Evolutionary conservation across 2,329 filamentous ascomycete genomes (phyloP).

Genomic region (Neonectria neomacrospora): DNA sequence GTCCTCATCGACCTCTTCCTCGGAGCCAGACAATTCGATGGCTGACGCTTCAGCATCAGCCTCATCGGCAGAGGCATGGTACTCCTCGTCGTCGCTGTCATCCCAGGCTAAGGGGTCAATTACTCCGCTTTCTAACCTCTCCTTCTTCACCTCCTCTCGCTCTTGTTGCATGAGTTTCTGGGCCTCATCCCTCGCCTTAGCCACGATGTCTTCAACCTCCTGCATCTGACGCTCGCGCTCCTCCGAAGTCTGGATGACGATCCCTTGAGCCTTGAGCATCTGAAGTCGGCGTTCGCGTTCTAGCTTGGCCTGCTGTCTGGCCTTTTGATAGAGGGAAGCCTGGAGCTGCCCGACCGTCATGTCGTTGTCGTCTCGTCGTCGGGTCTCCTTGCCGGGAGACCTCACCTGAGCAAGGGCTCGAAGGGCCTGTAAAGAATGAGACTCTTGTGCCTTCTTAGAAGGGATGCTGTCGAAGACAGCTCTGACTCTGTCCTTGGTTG

Average conservation of each 20-base stretch:
- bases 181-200: conserved; percentile 84
- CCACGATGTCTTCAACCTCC: conserved; percentile 87
- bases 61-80: conserved; percentile 53
- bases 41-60: conserved; percentile 53
- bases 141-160: conserved; percentile 76
- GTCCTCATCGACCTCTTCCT: conserved; percentile 51
- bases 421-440: conserved; percentile 72
- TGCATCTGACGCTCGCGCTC: conserved; percentile 85
- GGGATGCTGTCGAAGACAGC: conserved; percentile 78
- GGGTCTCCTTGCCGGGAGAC: conserved; percentile 67
- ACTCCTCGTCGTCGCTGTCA: conserved; percentile 66
- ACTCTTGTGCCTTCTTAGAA: conserved; percentile 69
- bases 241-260: conserved; percentile 85
- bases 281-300: conserved; percentile 83
- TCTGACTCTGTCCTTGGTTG: conserved; percentile 63
- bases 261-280: conserved; percentile 80
- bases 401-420: conserved; percentile 78
- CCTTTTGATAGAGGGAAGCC: conserved; percentile 73
- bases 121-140: conserved; percentile 60
- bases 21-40: conserved; percentile 59
- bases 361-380: conserved; percentile 57
- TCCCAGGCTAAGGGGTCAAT: conserved; percentile 66
- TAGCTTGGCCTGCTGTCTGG: conserved; percentile 80
- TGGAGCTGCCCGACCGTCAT: conserved; percentile 80
- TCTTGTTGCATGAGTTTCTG: conserved; percentile 80